Conservation (phyloP, 2,329 filamentous ascomycete genomes). For the Scopulariopsis brevicaulis region DNA sequence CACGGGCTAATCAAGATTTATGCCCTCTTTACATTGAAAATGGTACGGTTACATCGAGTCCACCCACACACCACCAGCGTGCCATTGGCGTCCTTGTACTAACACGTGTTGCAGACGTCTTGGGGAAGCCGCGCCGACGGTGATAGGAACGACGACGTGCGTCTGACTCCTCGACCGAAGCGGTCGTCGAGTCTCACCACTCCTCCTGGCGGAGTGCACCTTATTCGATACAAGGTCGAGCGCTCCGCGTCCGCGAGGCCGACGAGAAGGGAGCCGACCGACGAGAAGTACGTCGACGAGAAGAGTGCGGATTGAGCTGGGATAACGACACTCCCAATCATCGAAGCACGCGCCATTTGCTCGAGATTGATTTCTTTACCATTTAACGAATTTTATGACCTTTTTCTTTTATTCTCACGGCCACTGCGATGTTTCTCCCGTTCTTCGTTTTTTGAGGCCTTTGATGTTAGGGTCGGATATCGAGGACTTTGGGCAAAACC, state of each 20-base stretch:
- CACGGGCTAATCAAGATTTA: constrained; percentile 90
- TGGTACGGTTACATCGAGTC: constrained; percentile 46
- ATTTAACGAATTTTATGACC: constrained; percentile 4
- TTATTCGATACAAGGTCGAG: constrained; percentile 4
- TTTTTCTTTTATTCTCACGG: neutral
- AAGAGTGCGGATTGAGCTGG: neutral
- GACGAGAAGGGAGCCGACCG: neutral
- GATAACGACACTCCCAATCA: neutral
- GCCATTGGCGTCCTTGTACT: neutral
- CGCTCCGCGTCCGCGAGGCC: neutral
- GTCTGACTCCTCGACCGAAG: constrained; percentile 43
- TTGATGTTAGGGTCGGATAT: neutral
- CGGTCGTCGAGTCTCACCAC: constrained; percentile 5
- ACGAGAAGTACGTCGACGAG: neutral
- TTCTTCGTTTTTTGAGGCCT: neutral
- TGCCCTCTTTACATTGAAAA: constrained; percentile 69
- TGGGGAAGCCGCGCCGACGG: constrained; percentile 93
- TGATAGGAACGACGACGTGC: constrained; percentile 68
- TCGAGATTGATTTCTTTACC: neutral
- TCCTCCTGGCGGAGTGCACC: constrained; percentile 1
- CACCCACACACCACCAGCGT: neutral
- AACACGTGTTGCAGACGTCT: constrained; percentile 53
- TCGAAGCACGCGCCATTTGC: neutral
- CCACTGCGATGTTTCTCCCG: neutral
- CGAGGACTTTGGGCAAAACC: neutral